These are phyloP conservation scores for Penicillium bialowiezense DNA, from an alignment of 495 filamentous ascomycete species.

Conservation along the genomic window DNA sequence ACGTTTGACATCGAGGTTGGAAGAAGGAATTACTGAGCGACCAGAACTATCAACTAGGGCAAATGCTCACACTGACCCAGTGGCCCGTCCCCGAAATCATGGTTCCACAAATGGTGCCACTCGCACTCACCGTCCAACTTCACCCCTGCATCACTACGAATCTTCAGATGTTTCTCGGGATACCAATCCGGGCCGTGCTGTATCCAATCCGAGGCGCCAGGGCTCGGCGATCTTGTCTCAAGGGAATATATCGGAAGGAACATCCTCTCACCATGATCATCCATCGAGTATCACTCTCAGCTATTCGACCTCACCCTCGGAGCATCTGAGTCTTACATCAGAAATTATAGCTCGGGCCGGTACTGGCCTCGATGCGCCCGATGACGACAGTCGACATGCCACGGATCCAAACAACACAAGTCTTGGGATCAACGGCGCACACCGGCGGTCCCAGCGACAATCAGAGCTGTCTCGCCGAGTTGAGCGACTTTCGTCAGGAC, in stretches of 20 bases:
- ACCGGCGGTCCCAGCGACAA: slow-evolving; percentile 31
- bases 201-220: slow-evolving; percentile 39
- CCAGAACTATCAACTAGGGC: slow-evolving; percentile 31
- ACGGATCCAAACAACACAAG: slow-evolving; percentile 11
- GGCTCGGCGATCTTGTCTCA: slow-evolving; percentile 47
- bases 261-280: slow-evolving; percentile 26
- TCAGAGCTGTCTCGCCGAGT: slow-evolving; percentile 27
- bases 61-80: slow-evolving; percentile 25
- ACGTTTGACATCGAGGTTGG: slow-evolving; percentile 36
- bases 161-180: slow-evolving; percentile 28
- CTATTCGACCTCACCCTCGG: slow-evolving; percentile 39
- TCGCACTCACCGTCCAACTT: slow-evolving; percentile 40
- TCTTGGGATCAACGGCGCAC: slow-evolving; percentile 7
- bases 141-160: slow-evolving; percentile 28
- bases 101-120: slow-evolving; percentile 38
- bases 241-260: slow-evolving; percentile 20
- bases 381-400: slow-evolving; percentile 13
- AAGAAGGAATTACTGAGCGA: slow-evolving; percentile 35
- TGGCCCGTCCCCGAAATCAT: slow-evolving; percentile 32
- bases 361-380: slow-evolving; percentile 14
- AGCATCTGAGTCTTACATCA: slow-evolving; percentile 23
- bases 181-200: slow-evolving; percentile 22
- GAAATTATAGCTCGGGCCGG: slow-evolving; percentile 19
- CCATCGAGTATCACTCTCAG: slow-evolving; percentile 35
- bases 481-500: slow-evolving; percentile 25